Evolutionary conservation across 192 early-diverging fungal genomes (phyloP), one percentile per base, ranked within the genome.

Genomic region (Thamnidium elegans): DNA sequence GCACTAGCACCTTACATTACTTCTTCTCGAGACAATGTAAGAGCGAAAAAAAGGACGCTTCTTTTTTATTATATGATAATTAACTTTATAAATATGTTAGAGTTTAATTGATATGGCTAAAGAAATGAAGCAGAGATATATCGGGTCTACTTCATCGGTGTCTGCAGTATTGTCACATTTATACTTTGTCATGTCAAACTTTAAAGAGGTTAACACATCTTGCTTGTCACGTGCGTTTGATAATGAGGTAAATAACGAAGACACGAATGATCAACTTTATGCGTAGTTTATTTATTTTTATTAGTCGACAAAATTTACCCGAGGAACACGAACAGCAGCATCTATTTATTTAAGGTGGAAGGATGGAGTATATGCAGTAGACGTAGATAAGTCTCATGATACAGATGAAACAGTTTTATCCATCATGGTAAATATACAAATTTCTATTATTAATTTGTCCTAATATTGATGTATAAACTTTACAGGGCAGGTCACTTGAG

Each of bases 71-170:
- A n/a, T n/a, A n/a, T n/a, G n/a, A n/a, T n/a, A n/a, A 44, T 45
- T 15, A 45, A 45, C 8, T 45, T 9, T 0, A 45, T 45, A n/a
- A n/a, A 9, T 9, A 45, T 9, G 21, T 23, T 50, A 75, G 63
- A 63, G 65, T 13, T 66, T 92, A 32, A 68, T 78, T 17, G 62
- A 72, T 0, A 73, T 86, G 66, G 85, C 92, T 0, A 71, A 69
- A 19, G 23, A 68, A 3, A 66, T 79, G 43, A 74, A 79, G 0
- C 67, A 70, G 59, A 77, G 72, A 58, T 97, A 89, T 79, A 78
- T 85, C 20, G 89, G 92, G 14, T 95, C 94, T n/a, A 97, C 95
- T 1, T 95, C 94, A 14, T 95, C 93, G 4, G 88, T 93, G 67
- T 90, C 90, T 20, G 71, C 82, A 13, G 67, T 87, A 2, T 68